Percentiles rank a stretch among this genome's conserved stretches.
phyloP scores from a whole-genome alignment of 176 grass and related monocot genomes.

The Oryza glaberrima region DNA sequence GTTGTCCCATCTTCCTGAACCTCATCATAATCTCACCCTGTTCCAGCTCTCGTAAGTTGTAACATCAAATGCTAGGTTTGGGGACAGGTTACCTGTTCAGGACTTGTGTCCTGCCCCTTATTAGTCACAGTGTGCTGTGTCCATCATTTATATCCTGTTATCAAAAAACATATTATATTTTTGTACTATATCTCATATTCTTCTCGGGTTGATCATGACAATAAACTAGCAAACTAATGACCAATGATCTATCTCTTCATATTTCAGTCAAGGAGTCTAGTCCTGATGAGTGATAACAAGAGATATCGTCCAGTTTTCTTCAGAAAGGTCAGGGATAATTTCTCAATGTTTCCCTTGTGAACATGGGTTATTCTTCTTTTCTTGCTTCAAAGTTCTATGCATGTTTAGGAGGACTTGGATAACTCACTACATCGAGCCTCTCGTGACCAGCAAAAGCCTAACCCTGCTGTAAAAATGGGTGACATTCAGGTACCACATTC shows the following conservation, averaged over 20 bases:
- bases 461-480: constrained; percentile 54
- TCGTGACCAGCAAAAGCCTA: constrained; percentile 62
- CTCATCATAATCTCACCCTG: neutral
- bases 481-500: constrained; percentile 71
- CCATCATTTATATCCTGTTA: neutral
- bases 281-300: constrained; percentile 81
- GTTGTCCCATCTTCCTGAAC: neutral
- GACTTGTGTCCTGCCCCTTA: neutral
- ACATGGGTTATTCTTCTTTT: constrained; percentile 5
- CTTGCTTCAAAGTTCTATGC: constrained; percentile 5
- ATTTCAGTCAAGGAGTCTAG: constrained; percentile 83
- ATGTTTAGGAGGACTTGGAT: constrained; percentile 87
- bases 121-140: neutral
- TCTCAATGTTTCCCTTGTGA: neutral
- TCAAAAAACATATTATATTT: neutral
- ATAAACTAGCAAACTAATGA: neutral
- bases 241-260: neutral
- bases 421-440: constrained; percentile 73
- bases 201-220: neutral
- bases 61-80: neutral
- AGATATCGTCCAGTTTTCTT: constrained; percentile 97
- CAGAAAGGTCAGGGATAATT: constrained; percentile 69
- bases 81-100: neutral
- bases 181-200: neutral
- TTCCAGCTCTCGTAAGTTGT: neutral